Evolutionary conservation across 192 early-diverging fungal genomes (phyloP).

Genomic region (Linnemannia elongata): DNA sequence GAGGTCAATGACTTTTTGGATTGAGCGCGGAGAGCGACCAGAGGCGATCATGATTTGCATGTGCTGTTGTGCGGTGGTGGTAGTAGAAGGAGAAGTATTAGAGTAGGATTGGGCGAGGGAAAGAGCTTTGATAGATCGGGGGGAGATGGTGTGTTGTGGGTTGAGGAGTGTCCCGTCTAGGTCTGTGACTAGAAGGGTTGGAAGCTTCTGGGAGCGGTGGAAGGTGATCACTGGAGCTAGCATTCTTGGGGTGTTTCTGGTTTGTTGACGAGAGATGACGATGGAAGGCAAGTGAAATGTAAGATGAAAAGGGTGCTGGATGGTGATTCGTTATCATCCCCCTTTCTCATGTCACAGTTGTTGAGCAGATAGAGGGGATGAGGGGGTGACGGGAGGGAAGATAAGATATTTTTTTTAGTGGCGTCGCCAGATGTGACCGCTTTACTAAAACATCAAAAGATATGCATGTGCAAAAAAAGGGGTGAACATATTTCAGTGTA

Average conservation of each 20-base stretch:
- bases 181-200: slow-evolving; percentile 41
- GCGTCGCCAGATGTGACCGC: no score
- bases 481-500: no score
- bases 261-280: neutral
- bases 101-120: slow-evolving; percentile 30
- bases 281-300: neutral
- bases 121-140: slow-evolving; percentile 39
- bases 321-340: no score
- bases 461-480: no score
- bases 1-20: slow-evolving; percentile 57
- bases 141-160: slow-evolving; percentile 49
- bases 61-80: slow-evolving; percentile 5
- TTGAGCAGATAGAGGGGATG: no score
- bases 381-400: no score
- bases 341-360: no score
- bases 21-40: slow-evolving; percentile 57
- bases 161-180: slow-evolving; percentile 60
- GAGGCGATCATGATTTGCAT: slow-evolving; percentile 59
- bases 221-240: slow-evolving; percentile 11
- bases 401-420: no score
- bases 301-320: neutral
- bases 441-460: no score
- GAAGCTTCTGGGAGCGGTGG: slow-evolving; percentile 28
- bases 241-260: neutral
- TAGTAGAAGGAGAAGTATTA: neutral